Conservation (phyloP, 1,139 yeast genomes). For the Spencermartinsiella ligniputridi region DNA sequence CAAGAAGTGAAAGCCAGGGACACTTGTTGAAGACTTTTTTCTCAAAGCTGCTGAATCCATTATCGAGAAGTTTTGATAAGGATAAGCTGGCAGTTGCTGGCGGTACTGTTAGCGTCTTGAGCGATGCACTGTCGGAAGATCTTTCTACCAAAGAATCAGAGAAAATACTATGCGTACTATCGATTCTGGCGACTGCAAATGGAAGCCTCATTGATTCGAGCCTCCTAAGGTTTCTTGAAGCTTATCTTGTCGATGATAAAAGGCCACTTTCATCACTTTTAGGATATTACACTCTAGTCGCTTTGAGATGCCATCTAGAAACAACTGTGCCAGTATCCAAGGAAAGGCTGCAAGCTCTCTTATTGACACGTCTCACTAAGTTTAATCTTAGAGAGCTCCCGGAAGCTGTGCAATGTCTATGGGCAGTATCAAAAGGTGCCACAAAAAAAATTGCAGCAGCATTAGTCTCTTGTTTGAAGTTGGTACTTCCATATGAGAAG, state of each 20-base stretch:
- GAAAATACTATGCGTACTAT: conserved; percentile 28
- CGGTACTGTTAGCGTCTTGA: conserved; percentile 1
- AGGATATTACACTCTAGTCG: conserved; percentile 47
- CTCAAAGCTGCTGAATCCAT: conserved; percentile 1
- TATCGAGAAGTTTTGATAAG: background rate
- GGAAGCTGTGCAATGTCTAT: conserved; percentile 64
- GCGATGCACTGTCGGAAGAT: conserved; percentile 1
- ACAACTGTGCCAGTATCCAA: conserved; percentile 41
- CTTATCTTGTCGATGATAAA: conserved; percentile 50
- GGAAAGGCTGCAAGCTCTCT: conserved; percentile 44
- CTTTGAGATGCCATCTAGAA: conserved; percentile 46
- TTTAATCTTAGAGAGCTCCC: conserved; percentile 54
- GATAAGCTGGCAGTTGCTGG: background rate
- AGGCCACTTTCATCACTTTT: conserved; percentile 35
- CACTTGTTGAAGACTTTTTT: background rate
- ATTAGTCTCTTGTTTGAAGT: conserved; percentile 51
- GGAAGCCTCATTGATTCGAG: conserved; percentile 55
- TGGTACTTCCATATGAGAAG: conserved; percentile 41
- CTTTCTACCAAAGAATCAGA: background rate
- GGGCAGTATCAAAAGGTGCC: conserved; percentile 48
- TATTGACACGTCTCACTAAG: conserved; percentile 54
- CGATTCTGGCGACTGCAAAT: conserved; percentile 49
- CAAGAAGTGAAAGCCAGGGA: conserved; percentile 3
- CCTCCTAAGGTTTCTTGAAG: conserved; percentile 57
- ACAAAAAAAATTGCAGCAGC: conserved; percentile 53